Evolutionary conservation across 108 stramenopile genomes (phyloP).

Genomic region (Skeletonema grethae): DNA sequence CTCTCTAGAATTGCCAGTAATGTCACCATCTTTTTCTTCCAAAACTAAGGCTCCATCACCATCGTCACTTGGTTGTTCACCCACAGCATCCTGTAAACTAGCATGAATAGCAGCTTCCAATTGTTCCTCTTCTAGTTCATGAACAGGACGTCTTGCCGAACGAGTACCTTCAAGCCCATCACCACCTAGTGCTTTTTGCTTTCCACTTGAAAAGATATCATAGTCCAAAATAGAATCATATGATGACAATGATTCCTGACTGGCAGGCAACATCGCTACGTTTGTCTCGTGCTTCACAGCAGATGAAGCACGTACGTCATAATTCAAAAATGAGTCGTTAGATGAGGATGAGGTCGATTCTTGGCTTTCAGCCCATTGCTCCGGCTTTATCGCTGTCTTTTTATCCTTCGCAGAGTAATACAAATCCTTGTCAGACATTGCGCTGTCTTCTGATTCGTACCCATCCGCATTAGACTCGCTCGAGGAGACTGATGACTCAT

Average conservation of each 20-base stretch:
- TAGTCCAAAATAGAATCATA: slow-evolving; percentile 1
- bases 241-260: neutral
- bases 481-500: neutral
- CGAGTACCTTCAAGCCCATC: neutral
- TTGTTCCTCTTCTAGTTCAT: slow-evolving; percentile 84
- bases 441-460: neutral
- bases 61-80: slow-evolving; percentile 9
- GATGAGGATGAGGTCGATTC: neutral
- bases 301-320: no score
- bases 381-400: neutral
- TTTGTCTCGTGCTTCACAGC: no score
- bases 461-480: neutral
- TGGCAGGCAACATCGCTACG: neutral
- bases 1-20: no score
- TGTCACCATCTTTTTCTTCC: slow-evolving; percentile 24
- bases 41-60: slow-evolving; percentile 2
- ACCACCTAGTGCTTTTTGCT: neutral
- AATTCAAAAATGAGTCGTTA: neutral
- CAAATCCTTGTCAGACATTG: neutral
- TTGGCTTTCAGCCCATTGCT: neutral
- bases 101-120: slow-evolving; percentile 84
- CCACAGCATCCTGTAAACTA: slow-evolving; percentile 57
- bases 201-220: neutral
- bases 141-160: slow-evolving; percentile 38
- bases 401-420: neutral